These are phyloP conservation scores for Daldinia sp. DNA, from an alignment of 2,329 filamentous ascomycete genomes.

Conservation along the genomic window DNA sequence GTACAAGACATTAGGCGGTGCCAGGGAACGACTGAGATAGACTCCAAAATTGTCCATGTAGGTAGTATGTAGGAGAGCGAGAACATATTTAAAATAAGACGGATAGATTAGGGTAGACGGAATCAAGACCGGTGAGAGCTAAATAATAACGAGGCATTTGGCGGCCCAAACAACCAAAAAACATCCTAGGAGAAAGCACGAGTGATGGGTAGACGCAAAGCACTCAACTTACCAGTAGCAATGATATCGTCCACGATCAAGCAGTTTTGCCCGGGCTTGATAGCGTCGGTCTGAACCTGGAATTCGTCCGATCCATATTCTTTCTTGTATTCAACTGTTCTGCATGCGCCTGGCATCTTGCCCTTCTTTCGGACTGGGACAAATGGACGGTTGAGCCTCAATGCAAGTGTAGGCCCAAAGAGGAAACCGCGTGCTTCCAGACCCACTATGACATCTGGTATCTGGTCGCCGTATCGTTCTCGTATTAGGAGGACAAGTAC, in stretches of 20 bases:
- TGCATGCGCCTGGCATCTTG: conserved; percentile 90
- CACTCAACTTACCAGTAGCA: conserved; percentile 79
- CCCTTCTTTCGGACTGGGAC: conserved; percentile 94
- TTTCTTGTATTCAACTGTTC: conserved; percentile 88
- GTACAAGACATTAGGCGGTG: not conserved
- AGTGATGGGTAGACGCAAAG: conserved; percentile 10
- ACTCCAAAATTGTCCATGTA: not conserved
- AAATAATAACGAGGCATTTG: not conserved
- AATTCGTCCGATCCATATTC: conserved; percentile 96
- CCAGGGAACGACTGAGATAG: not conserved
- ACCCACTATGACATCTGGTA: conserved; percentile 90
- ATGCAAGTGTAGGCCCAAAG: conserved; percentile 88
- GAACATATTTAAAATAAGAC: not conserved
- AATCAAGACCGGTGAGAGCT: not conserved
- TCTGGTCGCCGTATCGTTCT: conserved; percentile 65
- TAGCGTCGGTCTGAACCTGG: conserved; percentile 89
- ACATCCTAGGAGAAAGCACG: conserved; percentile 3
- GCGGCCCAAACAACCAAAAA: not conserved
- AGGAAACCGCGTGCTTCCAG: conserved; percentile 95
- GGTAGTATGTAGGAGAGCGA: not conserved
- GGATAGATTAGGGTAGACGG: not conserved
- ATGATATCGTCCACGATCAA: conserved; percentile 98
- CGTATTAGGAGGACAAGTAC: conserved; percentile 85
- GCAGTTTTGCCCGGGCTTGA: conserved; percentile 87
- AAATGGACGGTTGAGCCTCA: conserved; percentile 84